Evolutionary conservation across 2,329 filamentous ascomycete genomes (phyloP).

Genomic region (Trichoderma breve): DNA sequence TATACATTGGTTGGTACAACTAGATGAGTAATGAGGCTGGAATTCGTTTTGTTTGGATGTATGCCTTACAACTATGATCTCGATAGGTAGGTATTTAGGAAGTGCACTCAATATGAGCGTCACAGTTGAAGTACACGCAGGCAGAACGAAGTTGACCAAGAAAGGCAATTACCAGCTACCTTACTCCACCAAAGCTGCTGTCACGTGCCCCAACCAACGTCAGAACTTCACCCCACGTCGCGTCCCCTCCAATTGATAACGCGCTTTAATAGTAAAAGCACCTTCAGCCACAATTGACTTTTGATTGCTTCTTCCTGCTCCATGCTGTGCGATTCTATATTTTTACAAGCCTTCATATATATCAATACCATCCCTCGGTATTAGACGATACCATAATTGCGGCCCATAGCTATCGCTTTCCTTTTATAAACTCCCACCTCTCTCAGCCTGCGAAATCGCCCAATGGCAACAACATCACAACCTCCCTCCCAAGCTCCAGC

Average conservation of each 20-base stretch:
- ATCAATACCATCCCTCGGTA: neutral
- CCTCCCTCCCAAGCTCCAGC: neutral
- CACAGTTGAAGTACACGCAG: neutral
- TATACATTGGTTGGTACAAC: neutral
- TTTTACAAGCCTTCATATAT: neutral
- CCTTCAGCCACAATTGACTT: neutral
- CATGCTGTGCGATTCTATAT: neutral
- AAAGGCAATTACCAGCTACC: neutral
- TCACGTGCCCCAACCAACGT: neutral
- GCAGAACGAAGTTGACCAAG: neutral
- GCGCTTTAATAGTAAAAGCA: neutral
- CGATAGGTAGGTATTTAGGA: too few relatives aligned
- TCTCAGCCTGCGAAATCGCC: neutral
- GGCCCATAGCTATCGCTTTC: neutral
- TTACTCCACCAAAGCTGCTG: neutral
- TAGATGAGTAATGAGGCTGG: neutral
- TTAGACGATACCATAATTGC: neutral
- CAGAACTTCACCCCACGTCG: slow-evolving; percentile 18
- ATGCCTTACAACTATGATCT: neutral
- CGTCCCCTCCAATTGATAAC: slow-evolving; percentile 14
- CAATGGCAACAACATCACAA: neutral
- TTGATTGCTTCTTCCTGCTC: neutral
- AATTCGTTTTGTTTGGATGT: neutral
- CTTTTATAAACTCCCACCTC: neutral
- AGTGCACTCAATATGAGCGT: neutral